Conservation (phyloP, 495 filamentous ascomycete species). For the Darksidea phi region DNA sequence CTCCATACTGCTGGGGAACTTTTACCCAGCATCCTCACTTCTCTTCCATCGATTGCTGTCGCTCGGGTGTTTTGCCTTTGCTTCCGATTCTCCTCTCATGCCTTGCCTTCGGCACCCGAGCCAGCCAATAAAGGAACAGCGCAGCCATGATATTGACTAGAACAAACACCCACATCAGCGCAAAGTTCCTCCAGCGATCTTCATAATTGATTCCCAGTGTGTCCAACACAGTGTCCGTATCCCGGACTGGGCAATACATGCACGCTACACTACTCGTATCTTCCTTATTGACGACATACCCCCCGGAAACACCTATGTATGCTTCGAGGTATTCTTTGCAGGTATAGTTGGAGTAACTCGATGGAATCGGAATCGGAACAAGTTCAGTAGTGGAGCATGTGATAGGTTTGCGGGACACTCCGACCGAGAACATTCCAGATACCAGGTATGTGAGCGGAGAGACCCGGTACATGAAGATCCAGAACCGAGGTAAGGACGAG, state of each 20-base stretch:
- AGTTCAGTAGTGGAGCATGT: background rate
- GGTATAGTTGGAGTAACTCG: background rate
- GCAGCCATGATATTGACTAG: background rate
- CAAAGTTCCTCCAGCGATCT: background rate
- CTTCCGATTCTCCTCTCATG: too few species aligned
- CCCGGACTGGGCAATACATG: background rate
- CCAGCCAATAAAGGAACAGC: background rate
- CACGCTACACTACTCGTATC: background rate
- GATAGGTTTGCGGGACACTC: background rate
- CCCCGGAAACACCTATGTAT: background rate
- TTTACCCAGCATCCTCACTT: too few species aligned
- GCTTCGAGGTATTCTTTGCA: background rate
- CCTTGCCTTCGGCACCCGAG: background rate
- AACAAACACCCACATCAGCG: background rate
- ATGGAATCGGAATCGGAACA: background rate
- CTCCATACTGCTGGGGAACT: too few species aligned
- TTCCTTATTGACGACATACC: background rate
- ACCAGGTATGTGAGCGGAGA: background rate
- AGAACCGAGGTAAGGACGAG: background rate
- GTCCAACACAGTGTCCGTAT: background rate
- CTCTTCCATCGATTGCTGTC: too few species aligned
- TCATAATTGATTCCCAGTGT: background rate
- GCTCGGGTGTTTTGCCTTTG: too few species aligned
- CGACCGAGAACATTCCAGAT: background rate
- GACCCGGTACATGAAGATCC: slow-evolving; percentile 10